phyloP scores from a whole-genome alignment of 176 grass and related monocot genomes.

The Lolium multiflorum region DNA sequence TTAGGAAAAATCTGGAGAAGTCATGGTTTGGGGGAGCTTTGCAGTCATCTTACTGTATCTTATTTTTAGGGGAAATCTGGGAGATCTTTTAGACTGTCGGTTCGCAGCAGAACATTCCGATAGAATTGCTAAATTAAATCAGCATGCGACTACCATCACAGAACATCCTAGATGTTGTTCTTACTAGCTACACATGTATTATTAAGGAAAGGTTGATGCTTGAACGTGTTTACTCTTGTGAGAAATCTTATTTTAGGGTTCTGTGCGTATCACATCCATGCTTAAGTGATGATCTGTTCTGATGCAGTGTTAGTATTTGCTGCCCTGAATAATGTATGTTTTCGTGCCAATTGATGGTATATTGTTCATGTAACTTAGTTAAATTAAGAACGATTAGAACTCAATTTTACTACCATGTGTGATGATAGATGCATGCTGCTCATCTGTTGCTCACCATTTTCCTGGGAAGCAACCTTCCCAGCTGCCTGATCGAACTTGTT shows the following conservation, averaged over 20 bases:
- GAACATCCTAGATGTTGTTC: neutral
- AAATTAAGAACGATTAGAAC: neutral
- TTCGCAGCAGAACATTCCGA: neutral
- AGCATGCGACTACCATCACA: neutral
- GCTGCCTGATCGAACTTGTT: no score
- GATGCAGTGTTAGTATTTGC: neutral
- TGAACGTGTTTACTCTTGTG: neutral
- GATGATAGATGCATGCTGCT: no score
- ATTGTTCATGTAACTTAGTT: neutral
- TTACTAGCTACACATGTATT: conserved; percentile 9
- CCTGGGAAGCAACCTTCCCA: no score
- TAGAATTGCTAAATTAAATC: neutral
- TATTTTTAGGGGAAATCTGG: neutral
- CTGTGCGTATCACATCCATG: neutral
- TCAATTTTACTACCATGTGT: no score
- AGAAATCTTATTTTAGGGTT: neutral
- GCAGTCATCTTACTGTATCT: neutral
- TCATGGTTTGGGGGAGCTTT: neutral
- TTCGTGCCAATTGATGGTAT: neutral
- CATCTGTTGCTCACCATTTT: no score
- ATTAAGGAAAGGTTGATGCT: neutral
- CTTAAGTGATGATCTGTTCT: neutral
- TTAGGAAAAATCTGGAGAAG: neutral
- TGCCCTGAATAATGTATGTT: neutral
- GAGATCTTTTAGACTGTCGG: neutral